Conservation (phyloP, 371 early-diverging fungal species). For the Mortierella polycephala region DNA sequence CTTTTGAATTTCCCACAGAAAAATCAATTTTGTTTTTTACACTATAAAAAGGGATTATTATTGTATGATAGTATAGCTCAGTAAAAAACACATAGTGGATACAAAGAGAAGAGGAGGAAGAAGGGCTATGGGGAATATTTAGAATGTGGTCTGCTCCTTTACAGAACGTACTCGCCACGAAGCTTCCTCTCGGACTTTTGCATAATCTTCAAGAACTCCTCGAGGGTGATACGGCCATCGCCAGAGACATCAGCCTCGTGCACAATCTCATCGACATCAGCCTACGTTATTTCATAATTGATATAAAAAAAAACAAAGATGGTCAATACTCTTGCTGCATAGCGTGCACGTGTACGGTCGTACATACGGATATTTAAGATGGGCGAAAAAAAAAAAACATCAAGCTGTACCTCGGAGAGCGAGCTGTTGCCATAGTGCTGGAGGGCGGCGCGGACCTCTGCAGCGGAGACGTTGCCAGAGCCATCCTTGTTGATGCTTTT, state of each 20-base stretch:
- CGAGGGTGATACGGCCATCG: slow-evolving; percentile 52
- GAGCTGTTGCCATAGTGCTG: slow-evolving; percentile 54
- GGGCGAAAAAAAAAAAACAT: background rate
- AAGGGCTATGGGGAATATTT: background rate
- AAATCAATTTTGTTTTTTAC: background rate
- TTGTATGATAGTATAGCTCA: background rate
- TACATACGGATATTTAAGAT: background rate
- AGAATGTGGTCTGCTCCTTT: slow-evolving; percentile 8
- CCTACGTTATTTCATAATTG: slow-evolving; percentile 15
- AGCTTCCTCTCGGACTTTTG: slow-evolving; percentile 56
- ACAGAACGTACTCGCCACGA: slow-evolving; percentile 53
- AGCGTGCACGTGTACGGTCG: no score
- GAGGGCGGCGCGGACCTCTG: slow-evolving; percentile 51
- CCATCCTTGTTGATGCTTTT: slow-evolving; percentile 51
- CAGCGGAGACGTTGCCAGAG: slow-evolving; percentile 48
- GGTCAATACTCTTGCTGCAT: background rate
- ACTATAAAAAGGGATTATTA: background rate
- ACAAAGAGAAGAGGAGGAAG: background rate
- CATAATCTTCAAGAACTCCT: slow-evolving; percentile 57
- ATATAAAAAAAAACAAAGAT: background rate
- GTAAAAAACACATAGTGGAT: no score
- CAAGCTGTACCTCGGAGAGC: slow-evolving; percentile 44
- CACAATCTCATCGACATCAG: slow-evolving; percentile 50
- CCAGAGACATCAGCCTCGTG: slow-evolving; percentile 57
- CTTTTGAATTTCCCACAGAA: background rate